These are phyloP conservation scores for Fusarium falciforme DNA, from an alignment of 2,329 filamentous ascomycete genomes.

Conservation along the genomic window DNA sequence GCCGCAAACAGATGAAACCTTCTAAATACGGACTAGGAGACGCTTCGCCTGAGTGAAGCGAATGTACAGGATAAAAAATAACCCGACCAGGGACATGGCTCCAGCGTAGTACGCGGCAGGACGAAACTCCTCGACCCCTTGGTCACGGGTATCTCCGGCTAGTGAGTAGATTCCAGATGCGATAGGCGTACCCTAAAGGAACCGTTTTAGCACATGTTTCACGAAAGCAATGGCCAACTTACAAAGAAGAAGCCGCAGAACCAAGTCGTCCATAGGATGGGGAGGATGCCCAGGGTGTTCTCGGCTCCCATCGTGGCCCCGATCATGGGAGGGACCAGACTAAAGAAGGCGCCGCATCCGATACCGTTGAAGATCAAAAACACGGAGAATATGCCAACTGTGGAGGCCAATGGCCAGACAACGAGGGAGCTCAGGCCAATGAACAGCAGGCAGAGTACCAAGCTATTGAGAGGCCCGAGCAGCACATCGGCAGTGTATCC, in stretches of 20 bases:
- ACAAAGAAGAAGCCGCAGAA: conserved; percentile 48
- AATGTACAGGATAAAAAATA: conserved; percentile 23
- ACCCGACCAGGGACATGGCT: conserved; percentile 25
- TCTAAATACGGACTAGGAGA: not conserved
- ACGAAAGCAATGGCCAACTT: not conserved
- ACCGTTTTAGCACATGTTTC: not conserved
- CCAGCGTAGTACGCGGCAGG: conserved; percentile 36
- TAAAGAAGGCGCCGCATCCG: conserved; percentile 47
- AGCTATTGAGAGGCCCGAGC: conserved; percentile 44
- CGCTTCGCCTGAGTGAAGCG: conserved; percentile 10
- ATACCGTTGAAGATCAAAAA: conserved; percentile 44
- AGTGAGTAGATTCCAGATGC: conserved; percentile 38
- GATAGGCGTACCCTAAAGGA: conserved; percentile 34
- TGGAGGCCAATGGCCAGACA: conserved; percentile 44
- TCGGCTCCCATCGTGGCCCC: conserved; percentile 41
- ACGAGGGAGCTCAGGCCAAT: conserved; percentile 43
- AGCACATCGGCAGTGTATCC: conserved; percentile 42
- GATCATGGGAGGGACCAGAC: conserved; percentile 43
- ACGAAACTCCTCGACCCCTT: conserved; percentile 14
- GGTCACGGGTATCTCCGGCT: not conserved
- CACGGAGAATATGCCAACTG: conserved; percentile 36
- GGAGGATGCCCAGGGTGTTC: conserved; percentile 39
- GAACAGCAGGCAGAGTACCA: conserved; percentile 40
- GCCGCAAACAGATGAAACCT: not conserved
- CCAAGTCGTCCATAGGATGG: conserved; percentile 46